Evolutionary conservation across 1,284 basidiomycete genomes (phyloP).

Genomic region (Leucoagaricus sp.): DNA sequence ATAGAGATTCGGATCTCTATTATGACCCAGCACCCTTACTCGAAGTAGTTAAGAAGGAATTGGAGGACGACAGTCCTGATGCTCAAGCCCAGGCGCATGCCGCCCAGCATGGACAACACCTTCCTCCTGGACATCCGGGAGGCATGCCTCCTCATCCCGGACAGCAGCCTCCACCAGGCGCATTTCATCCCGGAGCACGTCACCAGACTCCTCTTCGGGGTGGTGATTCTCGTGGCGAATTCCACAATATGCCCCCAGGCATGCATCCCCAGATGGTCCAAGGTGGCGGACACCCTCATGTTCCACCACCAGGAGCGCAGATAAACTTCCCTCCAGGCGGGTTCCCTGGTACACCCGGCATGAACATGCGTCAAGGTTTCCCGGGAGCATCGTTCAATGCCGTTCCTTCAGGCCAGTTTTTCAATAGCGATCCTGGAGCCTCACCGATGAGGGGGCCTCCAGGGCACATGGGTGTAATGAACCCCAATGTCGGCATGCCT

Average conservation of each 20-base stretch:
- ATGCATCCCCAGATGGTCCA: slow-evolving; percentile 29
- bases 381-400: slow-evolving; percentile 13
- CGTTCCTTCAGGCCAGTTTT: slow-evolving; percentile 21
- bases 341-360: slow-evolving; percentile 14
- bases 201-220: slow-evolving; percentile 33
- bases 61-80: slow-evolving; percentile 39
- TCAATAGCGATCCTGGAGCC: slow-evolving; percentile 16
- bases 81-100: slow-evolving; percentile 27
- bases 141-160: slow-evolving; percentile 14
- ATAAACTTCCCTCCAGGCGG: slow-evolving; percentile 17
- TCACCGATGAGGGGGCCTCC: slow-evolving; percentile 19
- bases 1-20: slow-evolving; percentile 64
- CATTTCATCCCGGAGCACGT: slow-evolving; percentile 17
- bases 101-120: slow-evolving; percentile 25
- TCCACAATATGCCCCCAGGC: slow-evolving; percentile 21
- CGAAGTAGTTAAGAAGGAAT: slow-evolving; percentile 43
- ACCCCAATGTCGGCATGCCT: slow-evolving; percentile 27
- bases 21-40: slow-evolving; percentile 58
- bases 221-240: slow-evolving; percentile 23
- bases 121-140: slow-evolving; percentile 18
- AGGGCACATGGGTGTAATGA: slow-evolving; percentile 30
- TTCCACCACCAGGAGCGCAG: slow-evolving; percentile 6
- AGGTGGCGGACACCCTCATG: slow-evolving; percentile 13
- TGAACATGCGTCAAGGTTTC: slow-evolving; percentile 17
- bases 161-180: slow-evolving; percentile 11